phyloP scores from a whole-genome alignment of 495 filamentous ascomycete species.

The Hypoxylon intermedium region DNA sequence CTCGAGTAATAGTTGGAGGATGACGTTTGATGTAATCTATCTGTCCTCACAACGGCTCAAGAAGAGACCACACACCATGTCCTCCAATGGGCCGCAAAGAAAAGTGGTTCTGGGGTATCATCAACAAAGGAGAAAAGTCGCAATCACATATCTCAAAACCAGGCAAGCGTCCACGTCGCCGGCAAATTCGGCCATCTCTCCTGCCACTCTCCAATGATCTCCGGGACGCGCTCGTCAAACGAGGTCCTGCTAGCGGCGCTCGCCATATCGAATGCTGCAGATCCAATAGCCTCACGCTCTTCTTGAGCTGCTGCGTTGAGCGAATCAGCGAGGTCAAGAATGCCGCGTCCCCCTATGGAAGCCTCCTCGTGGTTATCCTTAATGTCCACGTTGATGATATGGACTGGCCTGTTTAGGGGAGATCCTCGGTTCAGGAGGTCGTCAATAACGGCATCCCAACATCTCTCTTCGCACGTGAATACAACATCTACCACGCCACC shows the following conservation, averaged over 20 bases:
- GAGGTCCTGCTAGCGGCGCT: conserved; percentile 69
- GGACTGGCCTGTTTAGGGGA: conserved; percentile 86
- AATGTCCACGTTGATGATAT: conserved; percentile 98
- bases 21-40: no score
- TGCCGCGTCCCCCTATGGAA: conserved; percentile 85
- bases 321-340: conserved; percentile 86
- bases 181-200: conserved; percentile 91
- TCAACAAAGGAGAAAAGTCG: conserved; percentile 9
- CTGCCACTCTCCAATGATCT: conserved; percentile 95
- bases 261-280: conserved; percentile 71
- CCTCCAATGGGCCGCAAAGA: conserved; percentile 5
- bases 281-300: conserved; percentile 71
- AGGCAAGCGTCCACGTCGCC: conserved; percentile 91
- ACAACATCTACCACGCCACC: conserved; percentile 92
- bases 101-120: conserved; percentile 40
- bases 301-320: conserved; percentile 82
- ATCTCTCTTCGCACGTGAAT: conserved; percentile 96
- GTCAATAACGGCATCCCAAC: conserved; percentile 98
- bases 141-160: conserved; percentile 70
- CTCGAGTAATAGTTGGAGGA: no score
- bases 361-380: conserved; percentile 99
- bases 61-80: neutral
- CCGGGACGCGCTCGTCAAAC: conserved; percentile 93
- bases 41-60: no score
- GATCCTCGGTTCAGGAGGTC: conserved; percentile 85